phyloP scores from a whole-genome alignment of 805 yeast species.

The Starmerella scarabaei region DNA sequence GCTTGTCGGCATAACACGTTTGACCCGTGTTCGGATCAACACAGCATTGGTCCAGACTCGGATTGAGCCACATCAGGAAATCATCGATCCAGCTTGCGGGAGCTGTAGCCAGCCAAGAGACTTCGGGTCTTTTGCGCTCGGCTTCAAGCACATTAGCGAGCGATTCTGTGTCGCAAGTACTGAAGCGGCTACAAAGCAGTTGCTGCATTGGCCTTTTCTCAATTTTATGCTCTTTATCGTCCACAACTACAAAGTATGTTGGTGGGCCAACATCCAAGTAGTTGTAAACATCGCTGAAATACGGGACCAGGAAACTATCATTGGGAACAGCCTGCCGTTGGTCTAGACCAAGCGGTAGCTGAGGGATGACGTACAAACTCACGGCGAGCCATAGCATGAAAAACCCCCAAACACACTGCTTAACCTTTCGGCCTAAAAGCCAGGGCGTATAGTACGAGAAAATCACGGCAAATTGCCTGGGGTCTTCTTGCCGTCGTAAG shows the following conservation, averaged over 20 bases:
- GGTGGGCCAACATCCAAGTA: constrained; percentile 87
- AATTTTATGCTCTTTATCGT: constrained; percentile 42
- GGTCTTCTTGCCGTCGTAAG: constrained; percentile 15
- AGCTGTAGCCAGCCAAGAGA: constrained; percentile 65
- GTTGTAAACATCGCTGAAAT: constrained; percentile 61
- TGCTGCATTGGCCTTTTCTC: constrained; percentile 53
- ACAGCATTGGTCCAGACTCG: constrained; percentile 77
- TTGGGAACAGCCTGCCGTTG: constrained; percentile 79
- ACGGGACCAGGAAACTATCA: constrained; percentile 67
- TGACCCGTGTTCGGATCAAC: constrained; percentile 29
- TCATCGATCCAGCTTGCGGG: constrained; percentile 91
- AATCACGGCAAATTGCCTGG: constrained; percentile 13
- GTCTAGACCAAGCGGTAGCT: constrained; percentile 66
- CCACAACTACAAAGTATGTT: constrained; percentile 57
- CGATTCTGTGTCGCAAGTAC: constrained; percentile 70
- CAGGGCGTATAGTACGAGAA: constrained; percentile 43
- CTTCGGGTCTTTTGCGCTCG: constrained; percentile 54
- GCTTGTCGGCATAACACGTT: constrained; percentile 43
- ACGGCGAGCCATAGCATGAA: constrained; percentile 55
- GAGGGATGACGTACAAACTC: constrained; percentile 58
- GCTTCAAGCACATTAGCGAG: constrained; percentile 71
- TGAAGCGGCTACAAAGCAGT: constrained; percentile 71
- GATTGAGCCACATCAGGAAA: constrained; percentile 74
- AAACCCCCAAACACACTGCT: constrained; percentile 37
- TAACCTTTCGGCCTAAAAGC: constrained; percentile 37